These are phyloP conservation scores for Podaxis sp. DNA, from an alignment of 768 basidiomycete genomes.

Conservation along the genomic window DNA sequence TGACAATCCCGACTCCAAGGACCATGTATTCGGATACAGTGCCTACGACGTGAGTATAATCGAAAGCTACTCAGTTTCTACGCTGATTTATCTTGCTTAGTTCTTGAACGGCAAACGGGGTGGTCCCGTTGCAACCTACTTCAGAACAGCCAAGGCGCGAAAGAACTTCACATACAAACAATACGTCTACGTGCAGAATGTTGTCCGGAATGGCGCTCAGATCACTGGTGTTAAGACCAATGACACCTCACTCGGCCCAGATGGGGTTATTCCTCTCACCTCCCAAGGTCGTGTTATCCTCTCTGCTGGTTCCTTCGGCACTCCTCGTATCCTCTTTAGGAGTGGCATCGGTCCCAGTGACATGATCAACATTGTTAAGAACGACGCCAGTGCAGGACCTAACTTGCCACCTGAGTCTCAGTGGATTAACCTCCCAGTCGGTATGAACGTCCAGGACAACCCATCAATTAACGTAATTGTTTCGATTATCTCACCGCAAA, in stretches of 20 bases:
- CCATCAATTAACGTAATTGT: conserved; percentile 56
- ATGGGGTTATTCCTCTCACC: conserved; percentile 51
- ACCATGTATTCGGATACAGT: conserved; percentile 56
- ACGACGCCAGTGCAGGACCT: conserved; percentile 39
- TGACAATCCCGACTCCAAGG: conserved; percentile 49
- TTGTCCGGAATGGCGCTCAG: conserved; percentile 50
- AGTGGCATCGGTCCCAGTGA: conserved; percentile 60
- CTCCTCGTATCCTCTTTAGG: conserved; percentile 52
- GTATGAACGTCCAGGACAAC: conserved; percentile 49
- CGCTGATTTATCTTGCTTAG: conserved; percentile 16
- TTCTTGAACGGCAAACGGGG: conserved; percentile 43
- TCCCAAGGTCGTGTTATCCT: conserved; percentile 55
- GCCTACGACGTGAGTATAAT: conserved; percentile 30
- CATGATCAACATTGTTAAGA: conserved; percentile 49
- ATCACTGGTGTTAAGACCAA: conserved; percentile 63
- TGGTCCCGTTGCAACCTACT: conserved; percentile 58
- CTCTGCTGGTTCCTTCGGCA: conserved; percentile 52
- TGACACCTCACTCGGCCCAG: conserved; percentile 49
- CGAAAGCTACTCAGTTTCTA: background rate
- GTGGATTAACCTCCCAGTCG: conserved; percentile 60
- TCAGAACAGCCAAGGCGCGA: conserved; percentile 49
- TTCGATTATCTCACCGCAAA: background rate
- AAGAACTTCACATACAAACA: conserved; percentile 47
- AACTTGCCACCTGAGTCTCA: conserved; percentile 42
- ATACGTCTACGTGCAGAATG: conserved; percentile 43